Evolutionary conservation across 1,284 basidiomycete genomes (phyloP).

Genomic region (Mycena sp.): DNA sequence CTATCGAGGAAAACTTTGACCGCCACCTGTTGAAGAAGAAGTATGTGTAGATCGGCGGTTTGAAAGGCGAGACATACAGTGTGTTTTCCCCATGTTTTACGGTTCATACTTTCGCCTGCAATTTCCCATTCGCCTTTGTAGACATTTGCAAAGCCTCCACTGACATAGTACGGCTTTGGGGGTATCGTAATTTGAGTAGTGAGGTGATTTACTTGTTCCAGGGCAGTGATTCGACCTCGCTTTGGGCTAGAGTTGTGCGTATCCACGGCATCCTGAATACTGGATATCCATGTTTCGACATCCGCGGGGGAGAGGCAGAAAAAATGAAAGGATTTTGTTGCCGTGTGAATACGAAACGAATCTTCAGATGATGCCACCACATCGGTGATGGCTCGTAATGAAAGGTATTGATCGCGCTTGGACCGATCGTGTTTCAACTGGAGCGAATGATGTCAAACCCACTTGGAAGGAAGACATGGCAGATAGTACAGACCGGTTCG

Average conservation of each 20-base stretch:
- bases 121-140: conserved; percentile 8
- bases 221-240: not conserved
- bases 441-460: no score
- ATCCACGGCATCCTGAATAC: not conserved
- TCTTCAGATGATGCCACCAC: not conserved
- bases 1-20: conserved; percentile 13
- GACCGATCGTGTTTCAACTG: not conserved
- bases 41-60: not conserved
- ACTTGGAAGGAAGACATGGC: not conserved
- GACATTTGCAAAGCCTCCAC: conserved; percentile 10
- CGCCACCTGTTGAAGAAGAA: conserved; percentile 1
- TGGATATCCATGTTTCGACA: not conserved
- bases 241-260: not conserved
- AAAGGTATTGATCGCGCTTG: not conserved
- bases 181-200: conserved; percentile 8
- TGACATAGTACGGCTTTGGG: not conserved
- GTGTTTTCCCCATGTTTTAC: not conserved
- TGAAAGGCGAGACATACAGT: not conserved
- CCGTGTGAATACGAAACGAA: not conserved
- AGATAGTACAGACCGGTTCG: not conserved
- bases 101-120: not conserved
- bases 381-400: not conserved
- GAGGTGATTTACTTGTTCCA: conserved; percentile 14
- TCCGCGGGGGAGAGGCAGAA: not conserved
- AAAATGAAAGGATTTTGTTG: not conserved